Evolutionary conservation across 73 alveolate genomes (phyloP).

Genomic region (Blepharisma japonicum): DNA sequence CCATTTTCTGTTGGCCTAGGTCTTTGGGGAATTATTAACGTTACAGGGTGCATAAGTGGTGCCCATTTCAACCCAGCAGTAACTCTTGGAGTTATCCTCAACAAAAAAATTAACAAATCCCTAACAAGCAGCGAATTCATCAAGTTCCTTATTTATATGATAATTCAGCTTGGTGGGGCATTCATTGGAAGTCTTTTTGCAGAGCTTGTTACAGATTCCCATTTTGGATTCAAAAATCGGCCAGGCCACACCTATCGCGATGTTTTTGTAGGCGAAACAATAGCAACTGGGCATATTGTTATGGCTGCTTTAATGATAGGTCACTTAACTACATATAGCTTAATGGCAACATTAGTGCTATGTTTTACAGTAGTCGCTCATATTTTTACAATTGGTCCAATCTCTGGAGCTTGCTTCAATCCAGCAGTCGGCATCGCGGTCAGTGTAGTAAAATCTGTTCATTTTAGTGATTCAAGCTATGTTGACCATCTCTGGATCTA

Average conservation of each 20-base stretch:
- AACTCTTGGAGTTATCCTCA: not conserved
- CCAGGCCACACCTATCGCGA: not conserved
- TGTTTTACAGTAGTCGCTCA: not conserved
- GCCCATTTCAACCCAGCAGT: slow-evolving; percentile 29
- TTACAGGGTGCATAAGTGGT: slow-evolving; percentile 18
- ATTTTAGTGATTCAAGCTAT: not conserved
- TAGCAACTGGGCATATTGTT: not conserved
- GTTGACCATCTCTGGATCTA: not conserved
- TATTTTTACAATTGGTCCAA: not conserved
- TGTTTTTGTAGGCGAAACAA: slow-evolving; percentile 12
- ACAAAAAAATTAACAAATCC: not conserved
- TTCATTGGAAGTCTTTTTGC: slow-evolving; percentile 3
- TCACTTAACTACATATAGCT: not conserved
- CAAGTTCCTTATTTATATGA: not conserved
- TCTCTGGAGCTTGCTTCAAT: slow-evolving; percentile 20
- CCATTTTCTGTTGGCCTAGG: slow-evolving; percentile 23
- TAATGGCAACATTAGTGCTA: not conserved
- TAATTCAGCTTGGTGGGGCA: slow-evolving; percentile 1
- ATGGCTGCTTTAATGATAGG: slow-evolving; percentile 9
- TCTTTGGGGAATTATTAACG: not conserved
- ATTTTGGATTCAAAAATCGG: not conserved
- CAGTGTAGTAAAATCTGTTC: not conserved
- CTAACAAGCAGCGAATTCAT: not conserved
- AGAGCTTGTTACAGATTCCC: not conserved
- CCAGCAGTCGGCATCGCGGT: slow-evolving; percentile 20